Conservation (phyloP, 1,139 yeast species). For the Meyerozyma carpophila region DNA sequence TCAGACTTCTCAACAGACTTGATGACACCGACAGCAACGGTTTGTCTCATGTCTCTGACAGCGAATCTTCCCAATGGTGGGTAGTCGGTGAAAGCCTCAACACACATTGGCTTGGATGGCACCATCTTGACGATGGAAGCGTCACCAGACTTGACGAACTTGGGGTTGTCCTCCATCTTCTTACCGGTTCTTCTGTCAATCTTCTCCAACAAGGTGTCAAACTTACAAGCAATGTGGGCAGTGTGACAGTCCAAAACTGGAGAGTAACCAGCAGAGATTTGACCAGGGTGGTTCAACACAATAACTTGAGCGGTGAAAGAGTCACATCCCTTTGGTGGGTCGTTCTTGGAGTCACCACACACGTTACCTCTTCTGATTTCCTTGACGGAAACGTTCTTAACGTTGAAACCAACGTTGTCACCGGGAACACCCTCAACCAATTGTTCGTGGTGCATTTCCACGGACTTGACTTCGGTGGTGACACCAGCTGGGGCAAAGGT, state of each 20-base stretch:
- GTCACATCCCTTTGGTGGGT: slow-evolving; percentile 80
- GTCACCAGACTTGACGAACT: slow-evolving; percentile 89
- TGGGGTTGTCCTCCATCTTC: slow-evolving; percentile 76
- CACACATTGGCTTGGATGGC: slow-evolving; percentile 97
- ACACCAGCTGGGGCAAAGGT: slow-evolving; percentile 90
- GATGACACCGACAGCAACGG: slow-evolving; percentile 18
- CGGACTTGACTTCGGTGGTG: slow-evolving; percentile 90
- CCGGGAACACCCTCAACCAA: slow-evolving; percentile 84
- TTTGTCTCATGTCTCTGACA: slow-evolving; percentile 19
- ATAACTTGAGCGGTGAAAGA: slow-evolving; percentile 88
- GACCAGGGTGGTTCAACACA: slow-evolving; percentile 92
- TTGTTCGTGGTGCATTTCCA: slow-evolving; percentile 92
- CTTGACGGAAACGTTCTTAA: no score
- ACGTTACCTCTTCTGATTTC: slow-evolving; percentile 88
- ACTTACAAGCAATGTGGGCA: slow-evolving; percentile 91
- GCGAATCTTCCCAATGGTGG: slow-evolving; percentile 18
- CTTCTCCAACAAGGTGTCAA: slow-evolving; percentile 79
- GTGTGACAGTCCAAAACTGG: slow-evolving; percentile 95
- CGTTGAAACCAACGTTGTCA: slow-evolving; percentile 64
- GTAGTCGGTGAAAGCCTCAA: slow-evolving; percentile 74
- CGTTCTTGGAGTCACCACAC: slow-evolving; percentile 93
- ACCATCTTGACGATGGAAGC: slow-evolving; percentile 89
- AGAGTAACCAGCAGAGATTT: slow-evolving; percentile 88
- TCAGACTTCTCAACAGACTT: slow-evolving; percentile 16
- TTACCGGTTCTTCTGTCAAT: slow-evolving; percentile 94